Base-by-base conservation (phyloP, 495 filamentous ascomycete species). In the Penicillium herquei region DNA sequence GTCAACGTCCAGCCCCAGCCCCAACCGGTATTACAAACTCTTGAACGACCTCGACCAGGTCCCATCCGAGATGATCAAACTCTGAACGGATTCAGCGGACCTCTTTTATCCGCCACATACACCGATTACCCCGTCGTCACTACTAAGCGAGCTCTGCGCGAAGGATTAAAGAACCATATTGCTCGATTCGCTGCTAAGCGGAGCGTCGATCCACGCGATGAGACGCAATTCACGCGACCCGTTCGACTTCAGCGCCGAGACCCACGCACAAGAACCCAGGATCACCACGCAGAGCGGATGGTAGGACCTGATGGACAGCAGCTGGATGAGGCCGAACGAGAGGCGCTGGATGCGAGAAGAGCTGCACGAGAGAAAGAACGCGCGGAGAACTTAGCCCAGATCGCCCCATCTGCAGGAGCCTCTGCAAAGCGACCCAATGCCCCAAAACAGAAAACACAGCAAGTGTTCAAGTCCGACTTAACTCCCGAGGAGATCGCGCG, bases 191-290 rank as follows among this genome's bases (percentile, higher is more conserved):
- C 82, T 7, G 77, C 78, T 6, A 88, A 86, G 61, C 81, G 80
- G 56, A 61, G 68, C 14, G 75, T 95, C 31, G 88, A 96, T 66
- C 87, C 88, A 39, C 80, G 80, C 21, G 81, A 96, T 64, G 83
- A 89, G 58, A 77, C 85, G 2, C 84, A 96, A 50, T 98, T 98
- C 62, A 87, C 88, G 9, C 82, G 91, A 40, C 94, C 94, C 1
- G 88, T 98, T 14, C 81, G 90, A 14, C 72, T 98, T 42, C 92
- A 96, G 68, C 87, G 94, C 35, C 87, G 93, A 8, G 91, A 96
- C 67, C 92, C 93, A n/a, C 81, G 88, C 45, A 80, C 87, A 51
- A 83, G 85, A 40, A 78, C 84, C 6, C 66, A 73, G 11, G 72
- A 71, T 8, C 53, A 67, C 32, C 69, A 73, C 14, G 58, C 65